Conservation (phyloP, 176 grass and related monocot species). For the Rhynchospora tenuis region DNA sequence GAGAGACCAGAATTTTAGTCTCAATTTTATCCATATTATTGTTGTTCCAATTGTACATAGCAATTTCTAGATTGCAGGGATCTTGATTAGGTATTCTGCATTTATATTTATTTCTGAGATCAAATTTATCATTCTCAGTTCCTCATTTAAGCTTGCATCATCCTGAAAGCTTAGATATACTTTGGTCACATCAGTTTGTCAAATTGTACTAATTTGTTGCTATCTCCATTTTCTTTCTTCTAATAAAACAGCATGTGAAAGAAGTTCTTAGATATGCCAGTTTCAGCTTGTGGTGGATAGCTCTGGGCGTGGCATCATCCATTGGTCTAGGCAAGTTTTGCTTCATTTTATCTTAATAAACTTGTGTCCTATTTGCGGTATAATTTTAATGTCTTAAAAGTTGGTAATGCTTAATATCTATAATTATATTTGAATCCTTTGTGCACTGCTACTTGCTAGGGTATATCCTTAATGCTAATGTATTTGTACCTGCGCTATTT, state of each 20-base stretch:
- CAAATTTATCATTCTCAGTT: neutral
- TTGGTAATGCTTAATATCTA: neutral
- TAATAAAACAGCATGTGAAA: constrained; percentile 58
- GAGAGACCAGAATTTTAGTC: neutral
- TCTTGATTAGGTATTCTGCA: neutral
- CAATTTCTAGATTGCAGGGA: neutral
- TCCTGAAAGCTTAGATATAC: neutral
- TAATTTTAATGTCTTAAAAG: neutral
- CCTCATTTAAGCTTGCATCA: neutral
- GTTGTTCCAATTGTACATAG: neutral
- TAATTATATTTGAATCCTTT: neutral
- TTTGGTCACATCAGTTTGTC: neutral
- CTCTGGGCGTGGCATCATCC: constrained; percentile 88
- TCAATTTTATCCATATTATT: neutral
- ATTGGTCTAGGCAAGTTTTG: constrained; percentile 71
- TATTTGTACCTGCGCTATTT: neutral
- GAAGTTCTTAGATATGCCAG: constrained; percentile 64
- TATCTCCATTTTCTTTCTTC: constrained; percentile 17
- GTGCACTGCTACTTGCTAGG: neutral
- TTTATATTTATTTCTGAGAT: neutral
- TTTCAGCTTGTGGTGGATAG: constrained; percentile 83
- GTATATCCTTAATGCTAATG: neutral
- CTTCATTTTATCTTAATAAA: constrained; percentile 1
- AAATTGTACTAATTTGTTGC: neutral
- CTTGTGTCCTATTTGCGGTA: neutral